Base-by-base conservation (phyloP, 768 basidiomycete genomes). In the Austroboletus eburneus region DNA sequence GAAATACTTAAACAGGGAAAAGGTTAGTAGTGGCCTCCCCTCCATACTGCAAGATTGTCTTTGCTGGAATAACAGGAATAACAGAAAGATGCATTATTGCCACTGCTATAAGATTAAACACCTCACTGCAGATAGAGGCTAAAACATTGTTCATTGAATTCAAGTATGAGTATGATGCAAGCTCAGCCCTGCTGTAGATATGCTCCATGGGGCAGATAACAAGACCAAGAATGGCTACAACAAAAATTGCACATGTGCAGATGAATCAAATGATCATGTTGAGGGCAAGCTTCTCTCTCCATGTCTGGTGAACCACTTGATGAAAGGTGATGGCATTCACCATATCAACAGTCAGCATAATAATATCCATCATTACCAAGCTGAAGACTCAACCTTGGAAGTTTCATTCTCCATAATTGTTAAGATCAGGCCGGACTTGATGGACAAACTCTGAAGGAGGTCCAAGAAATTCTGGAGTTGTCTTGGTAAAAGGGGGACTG, bases 241-340 rank as follows among this genome's bases (percentile, higher is more conserved):
- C 87, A 66, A 99, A 98, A 39, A 93, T 76, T 1, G 91, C 85
- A 56, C 81, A 81, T n/a, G 67, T 85, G 52, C 93, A 97, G 24
- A 89, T 73, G 60, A n/a, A n/a, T 94, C 94, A 97, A 57, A 99
- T 98, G 68, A 99, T 72, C 48, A 99, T 67, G 67, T 98, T 97
- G 60, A 97, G 78, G 3, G 91, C 90, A 2, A 97, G n/a, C n/a
- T n/a, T 98, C 69, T 98, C 96, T 48, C 95, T 74, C 96, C 96
- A 99, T 2, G 96, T 96, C 66, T 97, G 92, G 21, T 93, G 44
- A 90, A 51, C 62, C 78, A 82, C 9, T 67, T 73, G 35, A 99
- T 69, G 42, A 83, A 66, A 3, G 75, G 76, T 12, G 76, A 81
- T 0, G 95, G 96, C 5, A 92, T 68, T 91, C 91, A 98, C 73